Base-by-base conservation (phyloP, 148 eudicot species). In the Silene conica region DNA sequence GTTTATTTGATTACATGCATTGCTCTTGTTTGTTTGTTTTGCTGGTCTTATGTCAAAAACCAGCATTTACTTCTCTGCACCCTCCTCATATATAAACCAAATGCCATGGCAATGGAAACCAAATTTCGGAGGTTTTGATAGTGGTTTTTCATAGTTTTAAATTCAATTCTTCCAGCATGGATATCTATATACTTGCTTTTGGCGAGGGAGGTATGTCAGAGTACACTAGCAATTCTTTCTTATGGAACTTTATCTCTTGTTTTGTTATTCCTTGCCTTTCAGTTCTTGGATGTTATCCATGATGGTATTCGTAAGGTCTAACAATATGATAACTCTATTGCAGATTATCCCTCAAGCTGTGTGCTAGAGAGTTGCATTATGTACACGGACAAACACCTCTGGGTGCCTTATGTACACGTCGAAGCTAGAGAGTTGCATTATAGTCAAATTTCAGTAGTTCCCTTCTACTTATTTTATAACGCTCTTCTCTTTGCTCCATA, bases 341-440 rank as follows among this genome's bases (percentile, higher is more conserved):
- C 90, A 92, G 97, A 92, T 92, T 80, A 86, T 92, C 16, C 97
- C 97, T 2, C 97, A 92, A 81, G 81, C 97, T 38, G 84, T 90
- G 5, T 92, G 96, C 74, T 86, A 6, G 8, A 38, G 43, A 0
- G 43, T n/a, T n/a, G n/a, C n/a, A n/a, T n/a, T n/a, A n/a, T n/a
- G n/a, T n/a, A n/a, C 7, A 38, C n/a, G n/a, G n/a, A n/a, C 43
- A 38, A 38, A 38, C 43, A 38, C 43, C 43, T 38, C 9, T 8
- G 43, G 43, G 43, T 6, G 43, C 43, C 43, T 38, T 38, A 6
- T 38, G 43, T 38, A 38, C 43, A 38, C n/a, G 28, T 26, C 2
- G 43, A 38, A 6, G 0, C 8, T 38, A 38, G 8, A 3, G 43
- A 38, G 43, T 38, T 38, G 43, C 43, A 38, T 8, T 38, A 38